Percentiles rank a stretch among this genome's conserved stretches.
phyloP scores from a whole-genome alignment of 2,329 filamentous ascomycete genomes.

The Sarocladiaceae sp. region DNA sequence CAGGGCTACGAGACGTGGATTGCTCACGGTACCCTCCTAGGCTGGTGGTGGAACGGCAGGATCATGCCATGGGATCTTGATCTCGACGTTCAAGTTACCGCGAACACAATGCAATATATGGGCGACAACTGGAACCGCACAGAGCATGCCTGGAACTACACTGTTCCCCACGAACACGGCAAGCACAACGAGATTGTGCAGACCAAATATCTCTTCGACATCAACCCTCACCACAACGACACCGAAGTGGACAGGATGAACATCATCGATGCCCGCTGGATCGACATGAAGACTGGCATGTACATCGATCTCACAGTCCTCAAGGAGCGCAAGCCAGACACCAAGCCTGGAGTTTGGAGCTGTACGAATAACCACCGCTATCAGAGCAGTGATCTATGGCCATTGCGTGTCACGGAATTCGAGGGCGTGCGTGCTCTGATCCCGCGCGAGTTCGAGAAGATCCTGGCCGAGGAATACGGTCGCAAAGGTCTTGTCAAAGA shows the following conservation, averaged over 20 bases:
- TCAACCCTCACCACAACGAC: conserved; percentile 67
- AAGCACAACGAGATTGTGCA: conserved; percentile 29
- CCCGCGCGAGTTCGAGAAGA: conserved; percentile 64
- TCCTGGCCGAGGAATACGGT: conserved; percentile 63
- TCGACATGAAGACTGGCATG: conserved; percentile 70
- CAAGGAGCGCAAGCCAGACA: conserved; percentile 56
- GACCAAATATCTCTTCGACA: conserved; percentile 65
- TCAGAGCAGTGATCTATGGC: conserved; percentile 66
- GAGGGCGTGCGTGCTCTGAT: conserved; percentile 69
- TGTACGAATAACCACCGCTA: conserved; percentile 81
- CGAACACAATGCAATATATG: conserved; percentile 61
- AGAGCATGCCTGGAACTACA: conserved; percentile 50
- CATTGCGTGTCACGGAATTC: conserved; percentile 68
- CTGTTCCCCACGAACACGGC: conserved; percentile 35
- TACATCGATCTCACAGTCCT: conserved; percentile 82
- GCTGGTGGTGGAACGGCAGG: conserved; percentile 84
- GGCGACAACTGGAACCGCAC: conserved; percentile 67
- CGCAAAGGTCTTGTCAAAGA: conserved; percentile 56
- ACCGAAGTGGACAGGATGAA: conserved; percentile 65
- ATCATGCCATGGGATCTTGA: conserved; percentile 84
- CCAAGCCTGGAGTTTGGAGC: conserved; percentile 61
- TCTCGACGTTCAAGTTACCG: conserved; percentile 74
- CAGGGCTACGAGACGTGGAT: conserved; percentile 77
- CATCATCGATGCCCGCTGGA: conserved; percentile 81
- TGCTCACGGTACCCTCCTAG: conserved; percentile 76